Evolutionary conservation across 257 asterid genomes (phyloP).

Genomic region (Handroanthus guayacan): DNA sequence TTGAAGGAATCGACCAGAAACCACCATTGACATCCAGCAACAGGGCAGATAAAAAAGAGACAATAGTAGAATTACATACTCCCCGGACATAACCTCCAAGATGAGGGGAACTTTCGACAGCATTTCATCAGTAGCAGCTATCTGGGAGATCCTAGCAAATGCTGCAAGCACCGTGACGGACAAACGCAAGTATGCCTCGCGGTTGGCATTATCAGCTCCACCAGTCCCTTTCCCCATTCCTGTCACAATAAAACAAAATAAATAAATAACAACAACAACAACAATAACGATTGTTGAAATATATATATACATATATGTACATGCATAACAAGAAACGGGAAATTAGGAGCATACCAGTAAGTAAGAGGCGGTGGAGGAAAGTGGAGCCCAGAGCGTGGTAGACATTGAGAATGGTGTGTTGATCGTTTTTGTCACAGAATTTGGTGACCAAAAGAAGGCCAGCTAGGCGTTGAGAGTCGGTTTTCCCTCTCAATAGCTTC

Average conservation of each 20-base stretch:
- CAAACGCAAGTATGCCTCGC: conserved; percentile 75
- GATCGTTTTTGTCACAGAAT: conserved; percentile 72
- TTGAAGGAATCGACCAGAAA: too few species aligned
- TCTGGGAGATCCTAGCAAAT: conserved; percentile 70
- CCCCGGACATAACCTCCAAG: conserved; percentile 55
- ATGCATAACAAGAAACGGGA: neutral
- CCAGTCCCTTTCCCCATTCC: conserved; percentile 62
- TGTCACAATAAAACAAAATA: neutral
- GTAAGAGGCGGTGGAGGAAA: conserved; percentile 80
- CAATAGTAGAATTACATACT: conserved; percentile 47
- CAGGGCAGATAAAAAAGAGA: neutral
- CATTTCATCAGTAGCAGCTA: conserved; percentile 78
- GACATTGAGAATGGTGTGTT: conserved; percentile 58
- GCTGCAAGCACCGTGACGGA: conserved; percentile 75
- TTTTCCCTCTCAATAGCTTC: conserved; percentile 68
- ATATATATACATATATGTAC: too few species aligned
- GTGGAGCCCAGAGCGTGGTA: conserved; percentile 72
- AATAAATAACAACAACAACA: too few species aligned
- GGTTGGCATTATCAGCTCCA: conserved; percentile 45
- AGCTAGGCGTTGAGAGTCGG: conserved; percentile 83
- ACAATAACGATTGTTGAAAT: neutral
- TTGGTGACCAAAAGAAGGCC: conserved; percentile 83
- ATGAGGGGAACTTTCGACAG: conserved; percentile 59
- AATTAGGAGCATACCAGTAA: conserved; percentile 53
- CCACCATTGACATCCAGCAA: neutral